Evolutionary conservation across 2,329 filamentous ascomycete genomes (phyloP).

Genomic region (Dryadomyces quercivorus): DNA sequence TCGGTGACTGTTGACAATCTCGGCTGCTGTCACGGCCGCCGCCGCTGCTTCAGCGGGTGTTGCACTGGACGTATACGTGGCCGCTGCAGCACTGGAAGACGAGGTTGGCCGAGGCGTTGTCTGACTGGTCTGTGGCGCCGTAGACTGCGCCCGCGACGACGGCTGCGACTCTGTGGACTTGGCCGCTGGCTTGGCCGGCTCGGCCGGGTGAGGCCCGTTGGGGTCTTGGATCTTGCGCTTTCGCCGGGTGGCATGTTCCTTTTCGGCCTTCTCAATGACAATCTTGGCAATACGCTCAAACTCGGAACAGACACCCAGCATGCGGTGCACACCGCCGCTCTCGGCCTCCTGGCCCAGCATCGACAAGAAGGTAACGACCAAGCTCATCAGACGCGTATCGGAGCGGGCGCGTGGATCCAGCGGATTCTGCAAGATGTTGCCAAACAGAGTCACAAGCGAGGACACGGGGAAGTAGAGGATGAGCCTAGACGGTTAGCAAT

Average conservation of each 20-base stretch:
- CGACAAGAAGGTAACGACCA: slow-evolving; percentile 84
- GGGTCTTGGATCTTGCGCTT: slow-evolving; percentile 63
- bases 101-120: slow-evolving; percentile 8
- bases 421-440: slow-evolving; percentile 92
- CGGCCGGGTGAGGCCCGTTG: slow-evolving; percentile 12
- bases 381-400: slow-evolving; percentile 81
- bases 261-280: slow-evolving; percentile 83
- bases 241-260: slow-evolving; percentile 63
- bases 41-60: slow-evolving; percentile 11
- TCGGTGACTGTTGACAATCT: slow-evolving; percentile 13
- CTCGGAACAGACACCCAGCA: slow-evolving; percentile 89
- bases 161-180: background rate
- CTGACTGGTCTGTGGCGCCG: background rate
- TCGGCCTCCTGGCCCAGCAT: slow-evolving; percentile 83
- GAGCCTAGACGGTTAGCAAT: slow-evolving; percentile 44
- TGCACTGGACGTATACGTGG: slow-evolving; percentile 6
- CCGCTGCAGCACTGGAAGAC: slow-evolving; percentile 7
- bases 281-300: slow-evolving; percentile 89
- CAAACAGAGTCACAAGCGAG: slow-evolving; percentile 86
- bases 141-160: slow-evolving; percentile 1
- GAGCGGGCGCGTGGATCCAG: slow-evolving; percentile 78
- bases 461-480: slow-evolving; percentile 96
- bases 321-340: slow-evolving; percentile 81
- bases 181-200: background rate
- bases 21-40: slow-evolving; percentile 9